A percentile compares a stretch with the other conserved stretches of the same genome.
Conservation (phyloP, 2,329 filamentous ascomycete genomes). For the Colletotrichum truncatum region DNA sequence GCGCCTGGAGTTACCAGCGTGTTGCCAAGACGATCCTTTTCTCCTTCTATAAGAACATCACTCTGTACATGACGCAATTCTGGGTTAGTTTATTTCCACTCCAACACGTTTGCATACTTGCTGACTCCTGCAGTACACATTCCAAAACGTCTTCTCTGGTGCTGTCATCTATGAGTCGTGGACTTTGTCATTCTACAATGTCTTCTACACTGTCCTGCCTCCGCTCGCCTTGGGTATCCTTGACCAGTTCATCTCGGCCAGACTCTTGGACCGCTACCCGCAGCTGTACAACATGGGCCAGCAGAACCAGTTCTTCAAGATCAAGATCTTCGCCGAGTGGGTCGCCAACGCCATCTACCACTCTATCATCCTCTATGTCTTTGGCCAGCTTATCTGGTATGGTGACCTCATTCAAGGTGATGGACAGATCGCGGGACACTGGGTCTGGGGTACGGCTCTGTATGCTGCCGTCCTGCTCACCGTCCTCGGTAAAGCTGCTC, state of each 20-base stretch:
- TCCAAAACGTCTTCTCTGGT: slow-evolving; percentile 98
- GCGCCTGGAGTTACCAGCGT: slow-evolving; percentile 96
- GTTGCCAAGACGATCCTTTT: slow-evolving; percentile 97
- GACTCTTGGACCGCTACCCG: slow-evolving; percentile 92
- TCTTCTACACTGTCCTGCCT: slow-evolving; percentile 94
- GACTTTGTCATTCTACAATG: slow-evolving; percentile 99
- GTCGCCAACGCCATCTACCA: slow-evolving; percentile 95
- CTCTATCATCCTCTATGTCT: slow-evolving; percentile 90
- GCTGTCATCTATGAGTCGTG: slow-evolving; percentile 99
- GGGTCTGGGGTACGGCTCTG: slow-evolving; percentile 96
- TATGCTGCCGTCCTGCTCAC: slow-evolving; percentile 95
- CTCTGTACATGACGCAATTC: slow-evolving; percentile 98
- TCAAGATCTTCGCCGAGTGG: slow-evolving; percentile 93
- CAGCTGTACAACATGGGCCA: slow-evolving; percentile 95
- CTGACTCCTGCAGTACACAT: slow-evolving; percentile 75
- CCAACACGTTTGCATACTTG: not conserved
- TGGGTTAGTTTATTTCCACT: slow-evolving; percentile 71
- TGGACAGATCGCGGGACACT: slow-evolving; percentile 88
- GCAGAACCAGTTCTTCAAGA: slow-evolving; percentile 91
- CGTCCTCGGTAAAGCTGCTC: slow-evolving; percentile 91
- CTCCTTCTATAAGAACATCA: slow-evolving; percentile 99
- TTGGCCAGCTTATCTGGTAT: slow-evolving; percentile 82
- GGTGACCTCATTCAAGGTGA: slow-evolving; percentile 81
- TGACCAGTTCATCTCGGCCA: slow-evolving; percentile 96
- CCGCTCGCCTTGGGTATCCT: slow-evolving; percentile 95